Percentiles rank a stretch among this genome's conserved stretches.
These are phyloP conservation scores for Mycosarcoma maydis DNA, from an alignment of 1,284 basidiomycete genomes.

Conservation along the genomic window DNA sequence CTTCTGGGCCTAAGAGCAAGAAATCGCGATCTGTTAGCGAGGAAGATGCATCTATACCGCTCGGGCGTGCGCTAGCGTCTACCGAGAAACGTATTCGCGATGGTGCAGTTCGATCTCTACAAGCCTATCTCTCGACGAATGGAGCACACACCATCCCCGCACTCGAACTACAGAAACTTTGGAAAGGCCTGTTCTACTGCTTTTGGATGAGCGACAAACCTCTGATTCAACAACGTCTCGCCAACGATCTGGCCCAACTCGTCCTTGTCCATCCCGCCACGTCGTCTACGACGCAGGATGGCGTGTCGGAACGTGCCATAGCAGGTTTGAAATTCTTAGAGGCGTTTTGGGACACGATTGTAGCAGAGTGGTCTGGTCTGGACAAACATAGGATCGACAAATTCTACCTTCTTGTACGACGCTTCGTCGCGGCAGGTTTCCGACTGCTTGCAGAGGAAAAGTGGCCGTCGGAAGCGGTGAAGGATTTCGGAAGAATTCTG, in stretches of 20 bases:
- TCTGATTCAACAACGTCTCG: conserved; percentile 90
- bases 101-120: conserved; percentile 82
- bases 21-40: conserved; percentile 6
- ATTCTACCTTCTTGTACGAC: conserved; percentile 91
- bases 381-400: conserved; percentile 86
- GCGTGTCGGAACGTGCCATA: conserved; percentile 51
- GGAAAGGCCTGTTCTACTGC: conserved; percentile 97
- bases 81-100: conserved; percentile 76
- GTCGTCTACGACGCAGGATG: background rate
- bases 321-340: conserved; percentile 80
- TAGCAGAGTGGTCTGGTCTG: conserved; percentile 90
- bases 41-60: conserved; percentile 39
- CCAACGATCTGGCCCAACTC: conserved; percentile 83
- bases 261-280: conserved; percentile 44
- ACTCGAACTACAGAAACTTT: conserved; percentile 86
- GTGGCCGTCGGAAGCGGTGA: conserved; percentile 73
- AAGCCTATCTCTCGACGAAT: conserved; percentile 71
- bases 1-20: conserved; percentile 4
- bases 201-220: conserved; percentile 99
- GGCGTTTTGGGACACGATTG: conserved; percentile 89
- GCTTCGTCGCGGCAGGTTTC: conserved; percentile 87
- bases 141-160: conserved; percentile 70
- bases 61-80: conserved; percentile 57
- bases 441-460: conserved; percentile 76
- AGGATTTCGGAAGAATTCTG: conserved; percentile 21